phyloP scores from a whole-genome alignment of 1,139 yeast genomes.

The Maudiozyma humilis region DNA sequence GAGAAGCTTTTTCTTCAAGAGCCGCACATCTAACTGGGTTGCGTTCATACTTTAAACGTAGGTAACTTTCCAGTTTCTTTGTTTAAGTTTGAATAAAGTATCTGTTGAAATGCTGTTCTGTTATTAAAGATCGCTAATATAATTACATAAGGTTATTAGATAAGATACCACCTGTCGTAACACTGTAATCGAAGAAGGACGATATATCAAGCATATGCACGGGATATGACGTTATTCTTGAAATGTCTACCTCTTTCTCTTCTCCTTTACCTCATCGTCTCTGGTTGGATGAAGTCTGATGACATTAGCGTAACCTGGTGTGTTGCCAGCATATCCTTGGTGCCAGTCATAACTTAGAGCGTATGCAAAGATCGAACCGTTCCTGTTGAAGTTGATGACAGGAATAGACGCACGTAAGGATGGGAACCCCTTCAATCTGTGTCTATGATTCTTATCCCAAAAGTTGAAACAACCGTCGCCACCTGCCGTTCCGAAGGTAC shows the following conservation, averaged over 20 bases:
- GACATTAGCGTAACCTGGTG: constrained; percentile 63
- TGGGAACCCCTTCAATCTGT: constrained; percentile 77
- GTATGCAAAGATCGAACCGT: constrained; percentile 81
- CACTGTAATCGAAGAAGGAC: too few species aligned
- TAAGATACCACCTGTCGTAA: too few species aligned
- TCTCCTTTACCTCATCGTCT: constrained; percentile 82
- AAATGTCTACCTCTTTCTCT: constrained; percentile 46
- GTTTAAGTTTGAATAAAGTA: too few species aligned
- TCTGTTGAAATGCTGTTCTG: too few species aligned
- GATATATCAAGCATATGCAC: too few species aligned
- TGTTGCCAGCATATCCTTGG: constrained; percentile 74
- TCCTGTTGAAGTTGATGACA: constrained; percentile 71
- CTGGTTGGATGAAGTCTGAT: constrained; percentile 77
- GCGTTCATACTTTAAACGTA: background rate
- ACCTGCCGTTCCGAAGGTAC: constrained; percentile 91
- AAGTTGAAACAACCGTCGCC: constrained; percentile 88
- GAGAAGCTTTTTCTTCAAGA: background rate
- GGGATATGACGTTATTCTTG: too few species aligned
- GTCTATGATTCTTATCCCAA: constrained; percentile 95
- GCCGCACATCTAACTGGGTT: background rate
- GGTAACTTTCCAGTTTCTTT: too few species aligned
- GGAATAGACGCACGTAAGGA: constrained; percentile 66
- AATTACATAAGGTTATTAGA: background rate
- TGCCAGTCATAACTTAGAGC: constrained; percentile 95
- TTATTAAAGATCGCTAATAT: background rate